A percentile compares a stretch with the other conserved stretches of the same genome.
Evolutionary conservation across 192 early-diverging fungal species (phyloP).

Genomic region (Mycoemilia scoparia): DNA sequence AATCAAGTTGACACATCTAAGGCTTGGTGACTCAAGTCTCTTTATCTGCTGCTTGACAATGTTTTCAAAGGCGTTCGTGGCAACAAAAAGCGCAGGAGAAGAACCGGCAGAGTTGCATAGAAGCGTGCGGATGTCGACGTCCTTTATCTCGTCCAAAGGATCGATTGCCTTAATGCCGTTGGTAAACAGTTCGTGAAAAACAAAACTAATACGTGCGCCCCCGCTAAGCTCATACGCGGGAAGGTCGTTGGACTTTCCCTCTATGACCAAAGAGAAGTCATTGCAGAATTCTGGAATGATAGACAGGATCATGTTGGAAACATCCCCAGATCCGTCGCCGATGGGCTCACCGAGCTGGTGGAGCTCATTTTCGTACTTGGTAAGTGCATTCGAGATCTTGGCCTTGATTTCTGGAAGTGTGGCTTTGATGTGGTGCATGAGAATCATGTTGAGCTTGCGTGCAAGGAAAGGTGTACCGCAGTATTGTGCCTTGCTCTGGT

Average conservation of each 20-base stretch:
- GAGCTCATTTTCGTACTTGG: slow-evolving; percentile 76
- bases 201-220: slow-evolving; percentile 96
- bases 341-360: slow-evolving; percentile 79
- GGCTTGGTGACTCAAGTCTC: slow-evolving; percentile 88
- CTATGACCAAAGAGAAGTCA: slow-evolving; percentile 89
- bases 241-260: slow-evolving; percentile 89
- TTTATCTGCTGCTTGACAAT: slow-evolving; percentile 99
- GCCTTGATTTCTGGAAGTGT: slow-evolving; percentile 98
- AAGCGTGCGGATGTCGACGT: slow-evolving; percentile 95
- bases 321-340: slow-evolving; percentile 49
- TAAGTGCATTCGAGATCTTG: slow-evolving; percentile 72
- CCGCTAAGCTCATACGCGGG: slow-evolving; percentile 89
- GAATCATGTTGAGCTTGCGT: slow-evolving; percentile 92
- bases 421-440: slow-evolving; percentile 98
- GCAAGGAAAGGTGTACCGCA: slow-evolving; percentile 98
- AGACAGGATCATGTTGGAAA: slow-evolving; percentile 81
- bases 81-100: slow-evolving; percentile 93
- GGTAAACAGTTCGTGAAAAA: slow-evolving; percentile 94
- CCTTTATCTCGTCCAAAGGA: slow-evolving; percentile 97
- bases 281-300: slow-evolving; percentile 98
- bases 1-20: slow-evolving; percentile 87
- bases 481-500: slow-evolving; percentile 91
- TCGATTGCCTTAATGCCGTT: slow-evolving; percentile 86
- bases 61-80: slow-evolving; percentile 92
- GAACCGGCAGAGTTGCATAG: slow-evolving; percentile 97